These are phyloP conservation scores for Clarireedia sp. DNA, from an alignment of 2,329 filamentous ascomycete species.

Conservation along the genomic window DNA sequence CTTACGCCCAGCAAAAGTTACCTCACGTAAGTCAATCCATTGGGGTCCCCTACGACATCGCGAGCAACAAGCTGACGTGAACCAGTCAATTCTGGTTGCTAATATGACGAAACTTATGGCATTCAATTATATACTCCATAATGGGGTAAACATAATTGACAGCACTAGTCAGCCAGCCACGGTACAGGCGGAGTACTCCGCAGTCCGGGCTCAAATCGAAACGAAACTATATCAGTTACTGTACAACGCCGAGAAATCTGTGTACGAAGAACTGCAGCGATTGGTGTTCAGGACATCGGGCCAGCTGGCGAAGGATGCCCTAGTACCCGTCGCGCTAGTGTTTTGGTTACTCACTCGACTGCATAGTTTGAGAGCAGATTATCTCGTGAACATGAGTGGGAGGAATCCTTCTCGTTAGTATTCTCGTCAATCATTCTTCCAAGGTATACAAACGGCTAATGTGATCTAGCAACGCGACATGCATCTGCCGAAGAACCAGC, in stretches of 20 bases:
- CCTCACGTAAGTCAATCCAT: conserved; percentile 12
- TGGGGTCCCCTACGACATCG: neutral
- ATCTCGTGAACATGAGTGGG: conserved; percentile 16
- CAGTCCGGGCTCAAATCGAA: conserved; percentile 21
- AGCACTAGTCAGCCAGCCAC: neutral
- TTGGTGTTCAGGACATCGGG: conserved; percentile 23
- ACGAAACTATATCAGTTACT: conserved; percentile 23
- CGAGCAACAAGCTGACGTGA: neutral
- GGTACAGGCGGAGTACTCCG: neutral
- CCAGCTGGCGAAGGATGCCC: conserved; percentile 17
- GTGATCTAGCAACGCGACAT: neutral
- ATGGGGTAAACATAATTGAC: conserved; percentile 14
- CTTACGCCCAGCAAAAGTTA: conserved; percentile 20
- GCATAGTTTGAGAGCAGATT: conserved; percentile 16
- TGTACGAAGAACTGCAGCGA: conserved; percentile 20
- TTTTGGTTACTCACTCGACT: conserved; percentile 22
- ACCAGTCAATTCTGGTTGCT: conserved; percentile 4
- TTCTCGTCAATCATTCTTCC: neutral
- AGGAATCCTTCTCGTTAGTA: conserved; percentile 11
- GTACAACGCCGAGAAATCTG: conserved; percentile 16
- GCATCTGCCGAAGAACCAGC: neutral
- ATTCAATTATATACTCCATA: conserved; percentile 19
- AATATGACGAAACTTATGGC: conserved; percentile 8
- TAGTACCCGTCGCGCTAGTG: conserved; percentile 23
- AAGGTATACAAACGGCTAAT: neutral